phyloP scores from a whole-genome alignment of 2,329 filamentous ascomycete genomes.

The Venturia aucupariae region DNA sequence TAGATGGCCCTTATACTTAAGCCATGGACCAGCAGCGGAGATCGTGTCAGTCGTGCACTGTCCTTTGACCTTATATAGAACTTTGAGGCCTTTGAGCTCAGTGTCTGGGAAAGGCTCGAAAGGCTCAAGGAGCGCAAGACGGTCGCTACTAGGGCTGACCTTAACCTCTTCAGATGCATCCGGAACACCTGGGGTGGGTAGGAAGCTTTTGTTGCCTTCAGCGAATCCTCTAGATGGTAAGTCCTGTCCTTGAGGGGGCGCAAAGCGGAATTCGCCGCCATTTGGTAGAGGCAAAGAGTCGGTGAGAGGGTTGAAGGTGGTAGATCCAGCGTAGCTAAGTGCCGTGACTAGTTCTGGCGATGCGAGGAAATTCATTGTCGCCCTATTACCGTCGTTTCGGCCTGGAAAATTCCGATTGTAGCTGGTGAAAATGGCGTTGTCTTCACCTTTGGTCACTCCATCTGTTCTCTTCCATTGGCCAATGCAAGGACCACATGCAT shows the following conservation, averaged over 20 bases:
- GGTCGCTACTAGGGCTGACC: conserved; percentile 78
- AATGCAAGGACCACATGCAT: conserved; percentile 87
- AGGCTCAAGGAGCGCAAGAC: conserved; percentile 82
- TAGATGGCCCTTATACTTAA: conserved; percentile 98
- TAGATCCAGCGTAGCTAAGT: conserved; percentile 84
- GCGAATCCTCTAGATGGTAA: conserved; percentile 69
- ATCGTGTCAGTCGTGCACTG: conserved; percentile 99
- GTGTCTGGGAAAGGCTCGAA: conserved; percentile 72
- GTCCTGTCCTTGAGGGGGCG: conserved; percentile 55
- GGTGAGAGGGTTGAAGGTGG: conserved; percentile 92
- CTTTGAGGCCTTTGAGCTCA: conserved; percentile 68
- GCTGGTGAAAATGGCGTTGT: conserved; percentile 90
- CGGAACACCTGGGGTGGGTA: conserved; percentile 61
- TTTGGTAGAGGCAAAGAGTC: conserved; percentile 73
- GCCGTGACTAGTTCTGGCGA: conserved; percentile 95
- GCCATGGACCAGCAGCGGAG: conserved; percentile 90
- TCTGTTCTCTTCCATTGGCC: conserved; percentile 94
- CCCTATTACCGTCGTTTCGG: conserved; percentile 91
- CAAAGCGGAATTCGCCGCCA: conserved; percentile 77
- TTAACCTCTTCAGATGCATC: conserved; percentile 63
- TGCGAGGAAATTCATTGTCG: conserved; percentile 97
- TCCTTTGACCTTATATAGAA: conserved; percentile 92
- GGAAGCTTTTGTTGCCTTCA: conserved; percentile 63
- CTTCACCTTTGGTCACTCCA: conserved; percentile 70
- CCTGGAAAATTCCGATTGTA: conserved; percentile 99